phyloP scores from a whole-genome alignment of 2,329 filamentous ascomycete genomes.

The Phoma herbarum region DNA sequence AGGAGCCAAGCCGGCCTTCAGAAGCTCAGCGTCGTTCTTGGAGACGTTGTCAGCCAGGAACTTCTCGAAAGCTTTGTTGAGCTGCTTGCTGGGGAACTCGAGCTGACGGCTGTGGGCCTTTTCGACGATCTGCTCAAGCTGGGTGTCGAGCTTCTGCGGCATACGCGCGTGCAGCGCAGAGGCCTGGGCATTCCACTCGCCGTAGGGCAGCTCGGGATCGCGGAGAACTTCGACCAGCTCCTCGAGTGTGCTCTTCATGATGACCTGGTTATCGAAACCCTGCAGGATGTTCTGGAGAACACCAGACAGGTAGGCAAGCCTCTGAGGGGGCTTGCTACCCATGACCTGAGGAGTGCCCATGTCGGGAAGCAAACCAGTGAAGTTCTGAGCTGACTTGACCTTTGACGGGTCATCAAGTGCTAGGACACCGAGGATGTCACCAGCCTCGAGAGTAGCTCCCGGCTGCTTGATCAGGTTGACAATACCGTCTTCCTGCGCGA shows the following conservation, averaged over 20 bases:
- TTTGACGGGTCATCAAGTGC: constrained; percentile 93
- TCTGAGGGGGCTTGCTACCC: constrained; percentile 90
- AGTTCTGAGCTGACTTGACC: constrained; percentile 95
- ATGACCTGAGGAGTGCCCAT: constrained; percentile 86
- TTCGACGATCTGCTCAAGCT: constrained; percentile 86
- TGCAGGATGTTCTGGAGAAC: constrained; percentile 87
- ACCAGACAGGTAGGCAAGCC: constrained; percentile 78
- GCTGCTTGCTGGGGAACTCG: constrained; percentile 91
- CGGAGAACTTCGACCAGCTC: constrained; percentile 91
- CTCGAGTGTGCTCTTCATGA: constrained; percentile 87
- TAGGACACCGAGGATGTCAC: constrained; percentile 97
- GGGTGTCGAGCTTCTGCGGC: constrained; percentile 88
- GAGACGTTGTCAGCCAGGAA: constrained; percentile 89
- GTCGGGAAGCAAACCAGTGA: constrained; percentile 87
- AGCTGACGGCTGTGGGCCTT: constrained; percentile 77
- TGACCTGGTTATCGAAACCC: constrained; percentile 96
- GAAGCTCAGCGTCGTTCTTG: constrained; percentile 73
- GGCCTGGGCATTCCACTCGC: constrained; percentile 95
- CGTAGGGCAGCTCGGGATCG: constrained; percentile 89
- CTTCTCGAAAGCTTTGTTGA: constrained; percentile 83
- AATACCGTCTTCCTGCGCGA: constrained; percentile 93
- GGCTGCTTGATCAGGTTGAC: constrained; percentile 99
- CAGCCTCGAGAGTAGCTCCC: constrained; percentile 95
- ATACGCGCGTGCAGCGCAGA: constrained; percentile 97
- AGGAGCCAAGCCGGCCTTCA: constrained; percentile 77